Evolutionary conservation across 2,329 filamentous ascomycete species (phyloP).

Genomic region (Fusarium lyarnte): DNA sequence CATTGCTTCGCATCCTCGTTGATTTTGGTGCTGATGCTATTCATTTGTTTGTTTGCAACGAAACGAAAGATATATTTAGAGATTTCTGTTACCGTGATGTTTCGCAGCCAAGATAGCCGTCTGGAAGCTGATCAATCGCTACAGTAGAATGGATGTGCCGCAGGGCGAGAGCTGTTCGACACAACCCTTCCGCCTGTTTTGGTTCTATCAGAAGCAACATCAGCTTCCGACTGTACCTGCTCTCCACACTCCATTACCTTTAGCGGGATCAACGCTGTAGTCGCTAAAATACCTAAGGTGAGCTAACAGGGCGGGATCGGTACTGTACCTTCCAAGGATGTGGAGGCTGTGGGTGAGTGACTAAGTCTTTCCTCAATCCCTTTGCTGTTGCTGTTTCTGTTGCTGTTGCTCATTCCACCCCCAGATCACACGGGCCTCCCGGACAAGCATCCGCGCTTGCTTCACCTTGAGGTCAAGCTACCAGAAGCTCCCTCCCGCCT

Average conservation of each 20-base stretch:
- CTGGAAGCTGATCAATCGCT: not conserved
- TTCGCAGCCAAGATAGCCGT: not conserved
- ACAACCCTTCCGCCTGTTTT: constrained; percentile 15
- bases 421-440: constrained; percentile 27
- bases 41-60: not conserved
- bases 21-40: not conserved
- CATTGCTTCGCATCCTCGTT: constrained; percentile 6
- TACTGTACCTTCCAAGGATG: constrained; percentile 5
- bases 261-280: constrained; percentile 21
- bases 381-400: not conserved
- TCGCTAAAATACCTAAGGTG: constrained; percentile 27
- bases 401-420: constrained; percentile 19
- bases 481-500: constrained; percentile 24
- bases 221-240: constrained; percentile 14
- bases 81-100: not conserved
- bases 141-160: not conserved
- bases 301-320: constrained; percentile 17
- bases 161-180: constrained; percentile 6
- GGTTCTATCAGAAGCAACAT: constrained; percentile 2
- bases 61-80: not conserved
- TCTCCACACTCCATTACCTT: constrained; percentile 7
- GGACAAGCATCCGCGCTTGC: constrained; percentile 18
- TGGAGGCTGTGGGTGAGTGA: constrained; percentile 4
- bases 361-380: constrained; percentile 19
- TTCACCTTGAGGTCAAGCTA: constrained; percentile 15